Percentiles rank a stretch among this genome's conserved stretches.
phyloP scores from a whole-genome alignment of 352 stramenopile genomes.

The Phytophthora syringae region DNA sequence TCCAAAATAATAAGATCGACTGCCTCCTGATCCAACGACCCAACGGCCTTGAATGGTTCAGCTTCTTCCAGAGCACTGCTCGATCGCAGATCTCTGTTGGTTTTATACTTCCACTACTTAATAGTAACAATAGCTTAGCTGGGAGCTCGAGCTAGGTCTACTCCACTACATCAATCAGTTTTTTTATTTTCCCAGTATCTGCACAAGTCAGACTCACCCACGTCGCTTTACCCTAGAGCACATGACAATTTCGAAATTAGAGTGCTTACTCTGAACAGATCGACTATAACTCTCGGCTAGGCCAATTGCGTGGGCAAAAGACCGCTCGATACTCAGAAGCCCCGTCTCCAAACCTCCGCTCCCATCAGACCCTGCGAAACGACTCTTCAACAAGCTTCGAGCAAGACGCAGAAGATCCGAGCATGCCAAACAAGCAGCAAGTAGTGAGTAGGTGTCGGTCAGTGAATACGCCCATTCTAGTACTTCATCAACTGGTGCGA shows the following conservation, averaged over 20 bases:
- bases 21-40: too few species aligned
- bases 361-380: background rate
- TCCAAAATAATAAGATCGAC: too few species aligned
- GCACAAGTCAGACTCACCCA: background rate
- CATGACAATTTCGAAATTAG: conserved; percentile 18
- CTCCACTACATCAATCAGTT: too few species aligned
- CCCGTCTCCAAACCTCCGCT: background rate
- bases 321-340: background rate
- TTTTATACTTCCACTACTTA: too few species aligned
- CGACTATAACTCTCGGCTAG: background rate
- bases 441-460: too few species aligned
- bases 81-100: too few species aligned
- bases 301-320: background rate
- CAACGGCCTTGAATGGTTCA: too few species aligned
- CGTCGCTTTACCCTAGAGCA: background rate
- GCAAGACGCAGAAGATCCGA: background rate
- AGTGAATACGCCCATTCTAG: too few species aligned
- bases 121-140: too few species aligned
- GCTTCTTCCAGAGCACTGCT: too few species aligned
- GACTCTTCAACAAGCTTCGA: background rate
- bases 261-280: conserved; percentile 10
- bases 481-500: background rate
- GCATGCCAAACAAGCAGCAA: conserved; percentile 7
- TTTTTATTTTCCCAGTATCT: too few species aligned
- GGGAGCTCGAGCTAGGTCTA: too few species aligned